Conservation (phyloP, 2,329 filamentous ascomycete species). For the Penicillium sp. region DNA sequence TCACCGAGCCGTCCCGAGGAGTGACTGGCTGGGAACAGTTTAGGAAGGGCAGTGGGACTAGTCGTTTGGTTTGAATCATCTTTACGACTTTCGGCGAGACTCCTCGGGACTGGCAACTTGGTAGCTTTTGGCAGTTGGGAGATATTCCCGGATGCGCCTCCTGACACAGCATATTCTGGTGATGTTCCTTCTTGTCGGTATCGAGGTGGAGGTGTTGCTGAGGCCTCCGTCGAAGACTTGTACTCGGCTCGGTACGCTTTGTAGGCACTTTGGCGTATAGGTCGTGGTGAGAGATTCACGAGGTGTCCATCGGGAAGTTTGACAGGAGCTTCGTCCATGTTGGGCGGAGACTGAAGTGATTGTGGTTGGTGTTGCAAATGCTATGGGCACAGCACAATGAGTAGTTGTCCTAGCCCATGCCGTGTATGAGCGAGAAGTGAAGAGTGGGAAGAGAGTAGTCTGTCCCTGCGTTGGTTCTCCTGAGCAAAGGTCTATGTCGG, state of each 20-base stretch:
- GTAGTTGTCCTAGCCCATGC: constrained; percentile 15
- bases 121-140: constrained; percentile 21
- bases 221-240: constrained; percentile 4
- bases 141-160: constrained; percentile 9
- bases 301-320: constrained; percentile 29
- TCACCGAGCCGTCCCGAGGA: constrained; percentile 6
- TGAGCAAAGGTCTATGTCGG: constrained; percentile 1
- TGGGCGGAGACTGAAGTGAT: constrained; percentile 9
- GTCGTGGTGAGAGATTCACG: constrained; percentile 29
- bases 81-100: constrained; percentile 15
- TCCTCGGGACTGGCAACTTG: constrained; percentile 28
- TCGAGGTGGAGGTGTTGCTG: constrained; percentile 5
- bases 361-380: constrained; percentile 10
- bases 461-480: not conserved
- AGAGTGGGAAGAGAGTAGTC: not conserved
- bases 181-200: not conserved
- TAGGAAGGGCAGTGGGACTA: constrained; percentile 12
- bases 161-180: constrained; percentile 8
- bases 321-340: constrained; percentile 25
- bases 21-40: constrained; percentile 7
- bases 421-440: constrained; percentile 2
- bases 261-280: constrained; percentile 11
- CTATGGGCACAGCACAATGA: constrained; percentile 19
- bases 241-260: constrained; percentile 19
- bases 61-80: constrained; percentile 15